Base-by-base conservation (phyloP, 768 basidiomycete genomes). In the Antrodiella citrinella region DNA sequence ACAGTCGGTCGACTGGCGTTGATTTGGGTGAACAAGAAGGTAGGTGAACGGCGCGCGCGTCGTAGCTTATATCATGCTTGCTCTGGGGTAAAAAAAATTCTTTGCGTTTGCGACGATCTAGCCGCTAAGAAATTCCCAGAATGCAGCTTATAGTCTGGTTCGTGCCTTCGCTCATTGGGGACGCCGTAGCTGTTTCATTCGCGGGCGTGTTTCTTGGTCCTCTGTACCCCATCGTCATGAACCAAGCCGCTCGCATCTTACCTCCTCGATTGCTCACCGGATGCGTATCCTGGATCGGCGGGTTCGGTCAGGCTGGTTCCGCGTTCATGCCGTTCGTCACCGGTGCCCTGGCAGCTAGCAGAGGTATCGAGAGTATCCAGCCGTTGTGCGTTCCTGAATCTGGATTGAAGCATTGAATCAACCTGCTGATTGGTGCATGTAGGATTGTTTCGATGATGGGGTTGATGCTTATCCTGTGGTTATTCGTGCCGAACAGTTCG, bases 111-210 rank as follows among this genome's bases (percentile, higher is more conserved):
- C n/a, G 35, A 24, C 43, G 3, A 1, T 18, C 38, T 39, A 38
- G 21, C 10, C 15, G 26, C 25, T 51, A 20, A 22, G 4, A 19
- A 4, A 54, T 13, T 20, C 11, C 3, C 4, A 78, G 73, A 11
- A 65, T 84, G 23, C 74, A 82, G 54, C 57, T 84, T 30, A 61
- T 76, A 25, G 65, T 84, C 10, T 84, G 83, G 82, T 65, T 76
- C 3, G 75, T 76, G 0, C 76, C 77, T 1, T 72, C 69, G 4
- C 62, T 85, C 40, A 63, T 80, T 21, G 76, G 73, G 20, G 72
- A 71, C 40, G 82, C 78, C 0, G 66, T 84, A 4, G 70, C 74
- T 9, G 72, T 78, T 44, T 67, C 78, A 2, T 61, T 84, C 30
- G 65, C 81, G 35, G 83, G 83, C 41, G 47, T 81, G 15, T 57